These are phyloP conservation scores for Suhomyces guaymorum DNA, from an alignment of 1,139 yeast genomes.

Conservation along the genomic window DNA sequence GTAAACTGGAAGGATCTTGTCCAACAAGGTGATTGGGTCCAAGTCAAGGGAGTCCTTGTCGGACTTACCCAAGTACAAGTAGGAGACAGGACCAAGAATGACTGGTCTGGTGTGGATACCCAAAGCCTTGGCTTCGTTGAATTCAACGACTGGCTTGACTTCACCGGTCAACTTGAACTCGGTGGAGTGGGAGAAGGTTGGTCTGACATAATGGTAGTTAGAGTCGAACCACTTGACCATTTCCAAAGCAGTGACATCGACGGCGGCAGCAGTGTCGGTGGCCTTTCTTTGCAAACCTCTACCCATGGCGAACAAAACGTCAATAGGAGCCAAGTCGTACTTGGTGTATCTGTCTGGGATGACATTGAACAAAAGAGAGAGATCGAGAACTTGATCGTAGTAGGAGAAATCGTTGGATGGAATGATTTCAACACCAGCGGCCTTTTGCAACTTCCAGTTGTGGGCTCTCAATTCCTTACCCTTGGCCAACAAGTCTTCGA, in stretches of 20 bases:
- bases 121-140: constrained; percentile 93
- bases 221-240: constrained; percentile 99
- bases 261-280: constrained; percentile 81
- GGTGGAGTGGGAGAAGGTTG: constrained; percentile 95
- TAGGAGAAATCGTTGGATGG: constrained; percentile 97
- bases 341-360: constrained; percentile 96
- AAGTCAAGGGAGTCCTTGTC: constrained; percentile 96
- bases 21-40: constrained; percentile 86
- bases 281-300: constrained; percentile 99
- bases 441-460: constrained; percentile 98
- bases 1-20: constrained; percentile 90
- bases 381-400: constrained; percentile 96
- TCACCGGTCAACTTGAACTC: constrained; percentile 91
- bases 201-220: constrained; percentile 99
- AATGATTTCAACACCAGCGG: constrained; percentile 95
- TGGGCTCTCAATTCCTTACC: constrained; percentile 94
- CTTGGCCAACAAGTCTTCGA: constrained; percentile 83
- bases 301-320: constrained; percentile 98
- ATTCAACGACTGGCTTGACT: constrained; percentile 95
- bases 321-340: constrained; percentile 85
- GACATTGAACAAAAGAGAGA: constrained; percentile 89
- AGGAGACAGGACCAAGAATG: constrained; percentile 93
- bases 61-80: constrained; percentile 93
- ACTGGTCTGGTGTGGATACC: constrained; percentile 98
- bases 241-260: constrained; percentile 98